Conservation (phyloP, 1,284 basidiomycete genomes). For the Boletus chippewaensis region DNA sequence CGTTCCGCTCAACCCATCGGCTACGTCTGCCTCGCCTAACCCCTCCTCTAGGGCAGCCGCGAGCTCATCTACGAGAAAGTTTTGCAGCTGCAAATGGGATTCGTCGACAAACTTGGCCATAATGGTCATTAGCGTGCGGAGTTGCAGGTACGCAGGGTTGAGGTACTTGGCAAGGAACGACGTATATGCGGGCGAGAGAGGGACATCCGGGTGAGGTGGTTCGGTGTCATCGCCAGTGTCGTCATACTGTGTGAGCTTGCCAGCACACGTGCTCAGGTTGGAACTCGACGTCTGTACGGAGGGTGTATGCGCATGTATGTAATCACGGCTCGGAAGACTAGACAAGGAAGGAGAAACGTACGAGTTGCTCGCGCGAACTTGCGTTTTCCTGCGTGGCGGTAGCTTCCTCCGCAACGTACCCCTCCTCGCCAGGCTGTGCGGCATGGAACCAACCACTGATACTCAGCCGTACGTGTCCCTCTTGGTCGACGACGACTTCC, state of each 20-base stretch:
- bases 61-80: constrained; percentile 70
- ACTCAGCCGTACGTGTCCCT: constrained; percentile 71
- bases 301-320: background rate
- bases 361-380: constrained; percentile 70
- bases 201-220: constrained; percentile 43
- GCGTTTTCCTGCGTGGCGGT: constrained; percentile 44
- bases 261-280: constrained; percentile 30
- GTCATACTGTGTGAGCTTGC: constrained; percentile 53
- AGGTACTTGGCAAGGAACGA: constrained; percentile 77
- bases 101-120: constrained; percentile 81
- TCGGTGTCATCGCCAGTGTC: constrained; percentile 31
- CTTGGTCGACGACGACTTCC: constrained; percentile 83
- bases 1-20: constrained; percentile 57
- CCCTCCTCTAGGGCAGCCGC: constrained; percentile 62
- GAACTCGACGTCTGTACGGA: constrained; percentile 49
- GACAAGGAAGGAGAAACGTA: constrained; percentile 39
- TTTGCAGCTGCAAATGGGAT: constrained; percentile 86
- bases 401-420: constrained; percentile 53
- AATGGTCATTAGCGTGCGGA: constrained; percentile 75
- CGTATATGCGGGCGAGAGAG: constrained; percentile 55
- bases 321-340: background rate
- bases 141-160: constrained; percentile 86
- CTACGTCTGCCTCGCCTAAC: constrained; percentile 57
- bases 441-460: constrained; percentile 98
- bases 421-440: constrained; percentile 86